phyloP scores from a whole-genome alignment of 2,329 filamentous ascomycete species.

The Ophiocordyceps australis region DNA sequence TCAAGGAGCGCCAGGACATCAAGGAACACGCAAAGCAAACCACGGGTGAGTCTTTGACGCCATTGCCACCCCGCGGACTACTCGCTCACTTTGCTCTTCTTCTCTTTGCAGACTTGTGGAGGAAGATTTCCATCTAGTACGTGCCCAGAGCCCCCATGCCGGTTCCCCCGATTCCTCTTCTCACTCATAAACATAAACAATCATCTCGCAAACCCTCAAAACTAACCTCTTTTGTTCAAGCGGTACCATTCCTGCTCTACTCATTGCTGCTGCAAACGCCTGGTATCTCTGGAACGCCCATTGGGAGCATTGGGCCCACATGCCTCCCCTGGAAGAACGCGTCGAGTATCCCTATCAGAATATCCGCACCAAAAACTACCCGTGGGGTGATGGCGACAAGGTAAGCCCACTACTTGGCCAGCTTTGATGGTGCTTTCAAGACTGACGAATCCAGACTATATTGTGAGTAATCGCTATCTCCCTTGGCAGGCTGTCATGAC shows the following conservation, averaged over 20 bases:
- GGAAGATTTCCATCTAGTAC: slow-evolving; percentile 92
- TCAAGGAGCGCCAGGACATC: slow-evolving; percentile 77
- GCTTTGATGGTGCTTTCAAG: no score
- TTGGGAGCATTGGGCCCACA: slow-evolving; percentile 87
- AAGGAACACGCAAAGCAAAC: slow-evolving; percentile 78
- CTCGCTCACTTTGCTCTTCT: no score
- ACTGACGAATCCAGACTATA: no score
- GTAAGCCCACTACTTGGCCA: no score
- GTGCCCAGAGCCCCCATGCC: no score
- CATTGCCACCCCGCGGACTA: neutral
- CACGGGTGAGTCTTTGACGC: slow-evolving; percentile 41
- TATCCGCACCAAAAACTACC: slow-evolving; percentile 89
- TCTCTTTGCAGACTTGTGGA: slow-evolving; percentile 59
- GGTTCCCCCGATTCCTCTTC: no score
- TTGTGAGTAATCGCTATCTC: slow-evolving; percentile 13
- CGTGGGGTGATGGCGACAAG: slow-evolving; percentile 94
- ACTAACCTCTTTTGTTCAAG: no score
- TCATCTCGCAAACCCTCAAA: no score
- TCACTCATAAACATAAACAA: no score
- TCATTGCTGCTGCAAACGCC: slow-evolving; percentile 61
- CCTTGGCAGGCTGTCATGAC: no score
- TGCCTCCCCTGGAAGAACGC: slow-evolving; percentile 77
- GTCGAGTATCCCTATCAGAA: slow-evolving; percentile 95
- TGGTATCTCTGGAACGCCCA: slow-evolving; percentile 88
- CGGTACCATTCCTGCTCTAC: slow-evolving; percentile 54